A percentile compares a stretch with the other conserved stretches of the same genome.
phyloP scores from a whole-genome alignment of 2,329 filamentous ascomycete species.

The Dothideomycetes sp. region DNA sequence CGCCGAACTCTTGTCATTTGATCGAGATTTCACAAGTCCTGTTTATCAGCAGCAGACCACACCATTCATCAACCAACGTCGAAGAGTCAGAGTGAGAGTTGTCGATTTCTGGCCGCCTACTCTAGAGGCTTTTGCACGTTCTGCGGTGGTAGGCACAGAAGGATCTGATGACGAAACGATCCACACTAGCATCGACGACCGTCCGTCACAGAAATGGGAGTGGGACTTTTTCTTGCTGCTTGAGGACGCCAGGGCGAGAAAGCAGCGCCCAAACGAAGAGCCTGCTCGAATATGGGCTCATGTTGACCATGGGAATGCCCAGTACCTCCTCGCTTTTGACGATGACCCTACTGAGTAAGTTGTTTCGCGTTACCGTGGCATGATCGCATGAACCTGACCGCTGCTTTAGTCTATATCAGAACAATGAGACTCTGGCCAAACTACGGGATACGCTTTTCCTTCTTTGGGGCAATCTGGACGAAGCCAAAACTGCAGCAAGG shows the following conservation, averaged over 20 bases:
- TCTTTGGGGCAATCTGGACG: conserved; percentile 81
- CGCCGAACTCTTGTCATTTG: conserved; percentile 37
- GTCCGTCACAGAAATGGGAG: conserved; percentile 49
- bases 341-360: conserved; percentile 49
- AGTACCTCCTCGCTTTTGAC: conserved; percentile 46
- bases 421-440: conserved; percentile 38
- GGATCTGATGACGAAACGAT: conserved; percentile 22
- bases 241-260: conserved; percentile 50
- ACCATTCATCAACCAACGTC: conserved; percentile 67
- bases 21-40: background rate
- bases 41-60: conserved; percentile 36
- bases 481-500: conserved; percentile 44
- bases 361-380: background rate
- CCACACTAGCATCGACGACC: conserved; percentile 27
- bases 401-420: conserved; percentile 45
- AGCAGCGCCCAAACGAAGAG: conserved; percentile 22
- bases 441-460: conserved; percentile 64
- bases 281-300: conserved; percentile 55
- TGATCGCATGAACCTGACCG: background rate
- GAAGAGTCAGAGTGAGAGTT: conserved; percentile 62
- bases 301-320: conserved; percentile 52
- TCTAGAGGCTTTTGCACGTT: conserved; percentile 60
- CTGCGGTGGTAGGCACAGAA: background rate
- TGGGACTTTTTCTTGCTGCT: conserved; percentile 77
- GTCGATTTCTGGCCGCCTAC: conserved; percentile 67